phyloP scores from a whole-genome alignment of 2,329 filamentous ascomycete genomes.

The Thermoascus crustaceus region DNA sequence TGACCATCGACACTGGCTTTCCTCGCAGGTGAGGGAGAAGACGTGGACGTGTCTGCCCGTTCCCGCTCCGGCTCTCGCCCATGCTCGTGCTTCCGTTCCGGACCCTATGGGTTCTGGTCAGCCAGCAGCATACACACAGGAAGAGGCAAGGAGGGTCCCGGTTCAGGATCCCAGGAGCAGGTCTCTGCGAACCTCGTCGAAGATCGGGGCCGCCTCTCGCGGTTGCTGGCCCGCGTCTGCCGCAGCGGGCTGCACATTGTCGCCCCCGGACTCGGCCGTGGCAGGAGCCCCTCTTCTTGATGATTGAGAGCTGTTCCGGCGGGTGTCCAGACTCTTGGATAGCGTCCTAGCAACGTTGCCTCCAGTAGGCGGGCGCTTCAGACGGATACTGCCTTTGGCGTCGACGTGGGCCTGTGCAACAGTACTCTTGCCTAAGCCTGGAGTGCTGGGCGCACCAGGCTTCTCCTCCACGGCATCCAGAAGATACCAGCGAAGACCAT shows the following conservation, averaged over 20 bases:
- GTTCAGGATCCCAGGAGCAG: conserved; percentile 36
- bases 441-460: conserved; percentile 80
- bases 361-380: conserved; percentile 49
- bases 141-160: neutral
- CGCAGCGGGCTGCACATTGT: conserved; percentile 29
- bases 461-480: conserved; percentile 93
- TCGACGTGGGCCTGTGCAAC: conserved; percentile 82
- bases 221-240: conserved; percentile 25
- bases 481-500: conserved; percentile 92
- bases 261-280: conserved; percentile 26
- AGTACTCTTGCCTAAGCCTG: conserved; percentile 83
- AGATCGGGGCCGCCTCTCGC: conserved; percentile 33
- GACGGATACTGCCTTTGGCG: conserved; percentile 61
- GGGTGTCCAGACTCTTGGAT: conserved; percentile 82
- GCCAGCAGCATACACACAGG: neutral
- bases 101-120: conserved; percentile 1
- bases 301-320: conserved; percentile 80
- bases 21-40: neutral
- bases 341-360: conserved; percentile 69
- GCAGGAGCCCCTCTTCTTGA: conserved; percentile 56
- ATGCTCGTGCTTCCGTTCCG: conserved; percentile 1
- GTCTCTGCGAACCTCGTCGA: conserved; percentile 43
- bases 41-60: neutral
- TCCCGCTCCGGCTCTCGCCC: neutral
- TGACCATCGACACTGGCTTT: neutral